Conservation (phyloP, 2,329 filamentous ascomycete genomes). For the Cercospora sp. region DNA sequence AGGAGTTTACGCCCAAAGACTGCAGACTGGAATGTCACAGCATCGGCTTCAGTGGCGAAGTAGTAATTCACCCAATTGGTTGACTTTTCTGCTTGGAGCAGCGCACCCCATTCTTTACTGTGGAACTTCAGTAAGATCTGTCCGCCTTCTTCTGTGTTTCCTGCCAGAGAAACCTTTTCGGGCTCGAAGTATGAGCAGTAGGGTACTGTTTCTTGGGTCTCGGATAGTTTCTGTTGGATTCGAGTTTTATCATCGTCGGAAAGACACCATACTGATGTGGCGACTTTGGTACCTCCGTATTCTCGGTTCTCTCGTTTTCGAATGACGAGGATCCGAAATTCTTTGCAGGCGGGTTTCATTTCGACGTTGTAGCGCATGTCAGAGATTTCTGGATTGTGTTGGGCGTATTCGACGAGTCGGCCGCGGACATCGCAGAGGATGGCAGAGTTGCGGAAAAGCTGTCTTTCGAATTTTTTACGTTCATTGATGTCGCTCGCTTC, state of each 20-base stretch:
- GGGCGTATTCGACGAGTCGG: conserved; percentile 45
- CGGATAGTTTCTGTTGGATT: conserved; percentile 47
- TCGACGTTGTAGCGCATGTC: conserved; percentile 42
- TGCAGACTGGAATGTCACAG: conserved; percentile 48
- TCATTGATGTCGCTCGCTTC: conserved; percentile 7
- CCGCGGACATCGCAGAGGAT: conserved; percentile 48
- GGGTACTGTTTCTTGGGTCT: conserved; percentile 45
- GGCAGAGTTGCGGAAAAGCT: conserved; percentile 47
- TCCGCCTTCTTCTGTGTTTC: conserved; percentile 24
- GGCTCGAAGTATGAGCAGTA: conserved; percentile 49
- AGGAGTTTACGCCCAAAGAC: conserved; percentile 49
- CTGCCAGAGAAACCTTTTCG: conserved; percentile 46
- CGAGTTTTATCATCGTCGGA: conserved; percentile 46
- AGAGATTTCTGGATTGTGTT: conserved; percentile 39
- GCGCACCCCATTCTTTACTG: conserved; percentile 39
- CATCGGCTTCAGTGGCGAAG: conserved; percentile 38
- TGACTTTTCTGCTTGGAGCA: conserved; percentile 38
- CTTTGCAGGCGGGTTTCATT: conserved; percentile 42
- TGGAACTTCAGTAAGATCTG: conserved; percentile 45
- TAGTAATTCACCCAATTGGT: conserved; percentile 51
- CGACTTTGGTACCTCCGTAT: conserved; percentile 41
- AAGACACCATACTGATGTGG: conserved; percentile 49
- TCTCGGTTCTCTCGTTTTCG: conserved; percentile 44
- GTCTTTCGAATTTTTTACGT: conserved; percentile 40
- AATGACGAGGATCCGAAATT: conserved; percentile 47